These are phyloP conservation scores for Gentiana dahurica DNA, from an alignment of 257 asterid species.

Conservation along the genomic window DNA sequence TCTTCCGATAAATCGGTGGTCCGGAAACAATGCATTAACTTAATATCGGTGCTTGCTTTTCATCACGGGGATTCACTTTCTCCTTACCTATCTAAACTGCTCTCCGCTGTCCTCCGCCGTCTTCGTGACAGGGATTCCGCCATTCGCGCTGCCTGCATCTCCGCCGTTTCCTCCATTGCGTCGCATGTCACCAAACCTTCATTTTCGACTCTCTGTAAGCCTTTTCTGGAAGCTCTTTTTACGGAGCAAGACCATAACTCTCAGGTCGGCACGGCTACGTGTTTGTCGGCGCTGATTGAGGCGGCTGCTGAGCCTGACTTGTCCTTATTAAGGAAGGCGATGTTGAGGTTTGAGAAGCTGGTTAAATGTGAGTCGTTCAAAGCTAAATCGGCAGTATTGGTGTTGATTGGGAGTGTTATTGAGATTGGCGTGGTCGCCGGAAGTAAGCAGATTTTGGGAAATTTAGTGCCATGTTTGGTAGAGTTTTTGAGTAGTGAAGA, in stretches of 20 bases:
- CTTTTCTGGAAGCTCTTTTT: conserved; percentile 63
- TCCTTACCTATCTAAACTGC: conserved; percentile 63
- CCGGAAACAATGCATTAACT: conserved; percentile 69
- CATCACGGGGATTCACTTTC: conserved; percentile 58
- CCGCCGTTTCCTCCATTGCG: conserved; percentile 60
- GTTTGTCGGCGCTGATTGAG: conserved; percentile 51
- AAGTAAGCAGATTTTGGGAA: conserved; percentile 27
- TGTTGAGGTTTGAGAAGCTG: conserved; percentile 53
- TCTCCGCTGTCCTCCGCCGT: conserved; percentile 68
- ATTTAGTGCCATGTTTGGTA: conserved; percentile 50
- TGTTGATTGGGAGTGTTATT: conserved; percentile 52
- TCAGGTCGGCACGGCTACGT: conserved; percentile 66
- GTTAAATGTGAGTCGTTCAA: conserved; percentile 48
- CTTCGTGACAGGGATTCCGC: conserved; percentile 78
- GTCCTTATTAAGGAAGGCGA: conserved; percentile 34
- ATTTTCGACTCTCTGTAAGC: conserved; percentile 48
- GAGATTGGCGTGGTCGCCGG: conserved; percentile 30
- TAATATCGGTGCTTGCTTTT: conserved; percentile 55
- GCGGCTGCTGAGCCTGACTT: conserved; percentile 45
- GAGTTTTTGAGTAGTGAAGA: conserved; percentile 66
- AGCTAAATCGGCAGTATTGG: conserved; percentile 66
- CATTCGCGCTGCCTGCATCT: conserved; percentile 64
- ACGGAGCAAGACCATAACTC: conserved; percentile 55
- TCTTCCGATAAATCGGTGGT: conserved; percentile 72
- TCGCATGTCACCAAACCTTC: conserved; percentile 50